These are phyloP conservation scores for Ogataea parapolymorpha DNA, from an alignment of 805 yeast species.

Conservation along the genomic window DNA sequence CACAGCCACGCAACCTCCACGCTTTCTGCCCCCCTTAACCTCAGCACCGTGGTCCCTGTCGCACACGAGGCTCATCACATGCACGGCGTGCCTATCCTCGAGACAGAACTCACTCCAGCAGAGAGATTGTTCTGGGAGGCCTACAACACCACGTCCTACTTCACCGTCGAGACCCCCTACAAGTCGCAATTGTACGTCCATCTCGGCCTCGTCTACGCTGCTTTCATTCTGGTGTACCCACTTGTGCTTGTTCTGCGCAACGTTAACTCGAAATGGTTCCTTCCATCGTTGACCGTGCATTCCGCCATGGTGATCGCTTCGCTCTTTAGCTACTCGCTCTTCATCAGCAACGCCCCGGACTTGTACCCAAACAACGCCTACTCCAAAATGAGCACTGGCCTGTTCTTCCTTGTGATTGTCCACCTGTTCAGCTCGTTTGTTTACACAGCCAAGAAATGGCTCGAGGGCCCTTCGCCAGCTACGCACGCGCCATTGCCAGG, in stretches of 20 bases:
- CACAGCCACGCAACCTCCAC: slow-evolving; percentile 1
- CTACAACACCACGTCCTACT: slow-evolving; percentile 75
- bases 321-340: slow-evolving; percentile 52
- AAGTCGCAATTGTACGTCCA: slow-evolving; percentile 56
- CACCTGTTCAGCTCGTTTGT: slow-evolving; percentile 58
- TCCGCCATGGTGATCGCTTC: slow-evolving; percentile 45
- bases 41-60: slow-evolving; percentile 33
- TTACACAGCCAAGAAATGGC: slow-evolving; percentile 43
- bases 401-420: slow-evolving; percentile 47
- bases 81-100: slow-evolving; percentile 76
- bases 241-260: slow-evolving; percentile 61
- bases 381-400: slow-evolving; percentile 57
- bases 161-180: slow-evolving; percentile 50
- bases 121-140: slow-evolving; percentile 75
- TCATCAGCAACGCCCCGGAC: slow-evolving; percentile 55
- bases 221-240: slow-evolving; percentile 64
- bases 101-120: slow-evolving; percentile 62
- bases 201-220: slow-evolving; percentile 38
- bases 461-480: slow-evolving; percentile 22
- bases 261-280: slow-evolving; percentile 53
- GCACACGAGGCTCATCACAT: slow-evolving; percentile 45
- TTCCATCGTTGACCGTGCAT: slow-evolving; percentile 55
- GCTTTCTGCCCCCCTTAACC: not conserved
- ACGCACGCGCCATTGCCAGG: slow-evolving; percentile 11
- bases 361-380: slow-evolving; percentile 80